Conservation (phyloP, 108 stramenopile species). For the Bacterosira constricta region DNA sequence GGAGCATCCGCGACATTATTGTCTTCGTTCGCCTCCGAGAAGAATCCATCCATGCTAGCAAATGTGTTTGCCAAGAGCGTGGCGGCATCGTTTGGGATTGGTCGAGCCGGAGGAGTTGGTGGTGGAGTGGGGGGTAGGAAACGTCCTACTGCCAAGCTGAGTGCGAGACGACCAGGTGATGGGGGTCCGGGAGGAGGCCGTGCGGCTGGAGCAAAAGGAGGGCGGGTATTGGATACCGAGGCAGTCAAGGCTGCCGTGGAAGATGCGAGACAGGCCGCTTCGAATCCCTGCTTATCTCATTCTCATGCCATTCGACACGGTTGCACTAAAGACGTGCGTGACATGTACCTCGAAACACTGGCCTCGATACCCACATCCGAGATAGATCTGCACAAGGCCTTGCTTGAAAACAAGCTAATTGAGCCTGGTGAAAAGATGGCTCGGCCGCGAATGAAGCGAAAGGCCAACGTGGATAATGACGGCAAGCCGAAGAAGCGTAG, state of each 20-base stretch:
- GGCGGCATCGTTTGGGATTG: constrained; percentile 35
- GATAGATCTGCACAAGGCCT: constrained; percentile 55
- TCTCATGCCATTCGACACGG: constrained; percentile 83
- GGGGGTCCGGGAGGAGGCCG: constrained; percentile 11
- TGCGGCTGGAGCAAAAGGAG: constrained; percentile 7
- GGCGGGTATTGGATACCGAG: constrained; percentile 14
- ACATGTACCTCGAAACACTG: constrained; percentile 73
- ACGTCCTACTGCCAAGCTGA: constrained; percentile 49
- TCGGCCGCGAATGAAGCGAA: constrained; percentile 67
- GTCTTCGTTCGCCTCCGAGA: constrained; percentile 67
- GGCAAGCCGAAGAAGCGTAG: constrained; percentile 87
- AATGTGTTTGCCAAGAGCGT: constrained; percentile 45
- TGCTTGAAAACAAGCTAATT: constrained; percentile 73
- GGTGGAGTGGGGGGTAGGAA: constrained; percentile 27
- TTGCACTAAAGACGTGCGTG: constrained; percentile 83
- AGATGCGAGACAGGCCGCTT: constrained; percentile 60
- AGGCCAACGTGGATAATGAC: constrained; percentile 78
- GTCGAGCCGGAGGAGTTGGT: constrained; percentile 2
- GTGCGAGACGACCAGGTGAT: constrained; percentile 18
- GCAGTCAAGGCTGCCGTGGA: constrained; percentile 46
- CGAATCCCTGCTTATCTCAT: constrained; percentile 68
- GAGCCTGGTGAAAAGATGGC: constrained; percentile 80
- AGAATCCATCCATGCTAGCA: constrained; percentile 58
- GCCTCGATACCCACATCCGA: constrained; percentile 62
- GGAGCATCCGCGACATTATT: constrained; percentile 63